Base-by-base conservation (phyloP, 2,329 filamentous ascomycete genomes). In the Ophiostoma fasciatum region DNA sequence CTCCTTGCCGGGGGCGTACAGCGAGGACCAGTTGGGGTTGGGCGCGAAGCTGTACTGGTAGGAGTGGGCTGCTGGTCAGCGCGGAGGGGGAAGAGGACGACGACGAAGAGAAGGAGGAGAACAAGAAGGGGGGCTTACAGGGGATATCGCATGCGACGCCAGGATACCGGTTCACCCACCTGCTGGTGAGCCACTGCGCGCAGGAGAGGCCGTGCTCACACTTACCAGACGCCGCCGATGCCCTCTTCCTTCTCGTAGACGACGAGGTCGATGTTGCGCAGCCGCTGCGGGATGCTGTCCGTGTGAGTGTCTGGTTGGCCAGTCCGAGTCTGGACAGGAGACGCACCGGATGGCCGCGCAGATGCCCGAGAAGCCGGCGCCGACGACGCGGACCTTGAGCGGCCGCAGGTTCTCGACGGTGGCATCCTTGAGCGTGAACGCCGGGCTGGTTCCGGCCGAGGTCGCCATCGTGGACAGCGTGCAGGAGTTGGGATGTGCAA, bases 1-100 rank as follows among this genome's bases (percentile, higher is more conserved):
- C 46, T 72, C 67, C n/a, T 36, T 33, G 18, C 56, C 58, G 0
- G 60, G 59, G 3, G 62, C 63, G 43, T 70, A 72, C 26, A 69
- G 60, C 15, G 58, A 51, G 8, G 61, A 64, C 68, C 68, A 72
- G 39, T 64, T 47, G 4, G 66, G 62, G 37, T 72, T 72, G 0
- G 68, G 67, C 19, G 66, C 63, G 49, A 67, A 71, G 0, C 65
- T 59, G 45, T 68, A 71, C 41, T 68, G 66, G 46, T 72, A 72
- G 7, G 66, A 68, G 42, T 71, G 67, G 7, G 63, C 57, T 51
- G 28, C 5, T 9, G 3, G 11, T 9, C n/a, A 23, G 11, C 5
- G 19, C 26, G 25, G 14, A 23, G 13, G 19, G 17, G 11, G 12
- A 20, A 36, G n/a, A 7, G 27, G 21, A 19, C 12, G 23, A 15